Percentiles rank a stretch among this genome's conserved stretches.
These are phyloP conservation scores for Mycosphaerella sp. DNA, from an alignment of 2,329 filamentous ascomycete genomes.

Conservation along the genomic window DNA sequence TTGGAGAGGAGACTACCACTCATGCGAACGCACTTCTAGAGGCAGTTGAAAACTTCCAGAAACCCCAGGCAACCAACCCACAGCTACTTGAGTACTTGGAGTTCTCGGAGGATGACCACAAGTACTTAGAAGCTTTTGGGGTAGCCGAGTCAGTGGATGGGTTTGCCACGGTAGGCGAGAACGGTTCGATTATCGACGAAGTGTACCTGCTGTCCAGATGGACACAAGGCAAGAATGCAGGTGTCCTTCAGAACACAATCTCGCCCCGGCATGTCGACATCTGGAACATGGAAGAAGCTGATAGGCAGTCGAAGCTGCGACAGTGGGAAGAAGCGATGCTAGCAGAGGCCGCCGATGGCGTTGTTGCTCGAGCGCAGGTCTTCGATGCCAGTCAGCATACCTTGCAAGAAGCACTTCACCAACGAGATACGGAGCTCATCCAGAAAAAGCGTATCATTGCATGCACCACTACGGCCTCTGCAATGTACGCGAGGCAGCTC, in stretches of 20 bases:
- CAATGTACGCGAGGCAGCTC: slow-evolving; percentile 49
- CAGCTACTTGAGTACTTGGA: too few species aligned
- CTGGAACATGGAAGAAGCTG: slow-evolving; percentile 47
- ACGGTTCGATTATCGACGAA: slow-evolving; percentile 41
- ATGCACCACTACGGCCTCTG: slow-evolving; percentile 54
- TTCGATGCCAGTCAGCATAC: slow-evolving; percentile 42
- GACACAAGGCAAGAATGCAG: slow-evolving; percentile 44
- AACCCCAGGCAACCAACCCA: too few species aligned
- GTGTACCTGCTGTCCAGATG: slow-evolving; percentile 53
- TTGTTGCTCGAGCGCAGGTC: slow-evolving; percentile 37
- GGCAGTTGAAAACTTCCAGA: too few species aligned
- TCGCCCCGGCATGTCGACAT: slow-evolving; percentile 33
- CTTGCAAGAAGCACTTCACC: slow-evolving; percentile 24
- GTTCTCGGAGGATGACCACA: too few species aligned
- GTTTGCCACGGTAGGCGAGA: slow-evolving; percentile 35
- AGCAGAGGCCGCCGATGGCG: slow-evolving; percentile 45
- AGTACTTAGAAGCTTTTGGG: too few species aligned
- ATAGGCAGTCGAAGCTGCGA: slow-evolving; percentile 34
- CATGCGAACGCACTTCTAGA: too few species aligned
- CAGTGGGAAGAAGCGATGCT: slow-evolving; percentile 24
- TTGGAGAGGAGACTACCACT: too few species aligned
- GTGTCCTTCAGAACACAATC: slow-evolving; percentile 37
- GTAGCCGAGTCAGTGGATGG: too few species aligned
- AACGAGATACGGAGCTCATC: slow-evolving; percentile 19
- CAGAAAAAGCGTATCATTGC: slow-evolving; percentile 45